phyloP scores from a whole-genome alignment of 805 yeast species.

The Lipomyces sp. region DNA sequence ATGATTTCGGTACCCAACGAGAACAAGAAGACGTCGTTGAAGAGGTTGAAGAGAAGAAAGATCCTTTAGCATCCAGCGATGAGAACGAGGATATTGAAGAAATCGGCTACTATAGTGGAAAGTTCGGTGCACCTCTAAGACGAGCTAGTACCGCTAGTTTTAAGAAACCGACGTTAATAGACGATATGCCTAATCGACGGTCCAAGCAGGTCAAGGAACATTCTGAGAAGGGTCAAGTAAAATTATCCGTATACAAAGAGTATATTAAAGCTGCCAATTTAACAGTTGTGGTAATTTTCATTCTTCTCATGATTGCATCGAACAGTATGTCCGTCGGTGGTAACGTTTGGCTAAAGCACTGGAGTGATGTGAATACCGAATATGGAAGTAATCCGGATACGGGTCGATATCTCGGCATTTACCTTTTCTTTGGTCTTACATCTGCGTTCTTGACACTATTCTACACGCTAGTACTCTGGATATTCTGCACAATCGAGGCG shows the following conservation, averaged over 20 bases:
- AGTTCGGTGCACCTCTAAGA: conserved; percentile 47
- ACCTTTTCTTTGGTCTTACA: conserved; percentile 72
- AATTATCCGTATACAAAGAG: conserved; percentile 78
- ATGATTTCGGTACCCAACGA: conserved; percentile 31
- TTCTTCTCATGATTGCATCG: conserved; percentile 52
- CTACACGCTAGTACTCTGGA: conserved; percentile 75
- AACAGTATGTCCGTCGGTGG: conserved; percentile 47
- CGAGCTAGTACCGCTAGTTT: conserved; percentile 71
- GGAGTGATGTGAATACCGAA: conserved; percentile 87
- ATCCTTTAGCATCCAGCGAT: conserved; percentile 23
- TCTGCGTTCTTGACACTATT: conserved; percentile 62
- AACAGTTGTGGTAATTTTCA: conserved; percentile 61
- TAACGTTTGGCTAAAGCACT: conserved; percentile 91
- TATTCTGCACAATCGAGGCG: conserved; percentile 72
- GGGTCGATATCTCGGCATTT: conserved; percentile 71
- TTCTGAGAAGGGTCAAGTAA: conserved; percentile 91
- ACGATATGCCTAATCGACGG: conserved; percentile 33
- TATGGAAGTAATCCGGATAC: conserved; percentile 74
- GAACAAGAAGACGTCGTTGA: conserved; percentile 14
- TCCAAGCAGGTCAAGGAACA: conserved; percentile 60
- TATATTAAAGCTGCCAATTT: conserved; percentile 90
- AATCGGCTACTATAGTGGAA: conserved; percentile 9
- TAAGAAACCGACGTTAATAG: conserved; percentile 42
- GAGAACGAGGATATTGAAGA: conserved; percentile 32
- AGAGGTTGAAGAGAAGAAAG: conserved; percentile 6